Conservation (phyloP, 164 flowering plant species). For the Tinospora cordifolia region DNA sequence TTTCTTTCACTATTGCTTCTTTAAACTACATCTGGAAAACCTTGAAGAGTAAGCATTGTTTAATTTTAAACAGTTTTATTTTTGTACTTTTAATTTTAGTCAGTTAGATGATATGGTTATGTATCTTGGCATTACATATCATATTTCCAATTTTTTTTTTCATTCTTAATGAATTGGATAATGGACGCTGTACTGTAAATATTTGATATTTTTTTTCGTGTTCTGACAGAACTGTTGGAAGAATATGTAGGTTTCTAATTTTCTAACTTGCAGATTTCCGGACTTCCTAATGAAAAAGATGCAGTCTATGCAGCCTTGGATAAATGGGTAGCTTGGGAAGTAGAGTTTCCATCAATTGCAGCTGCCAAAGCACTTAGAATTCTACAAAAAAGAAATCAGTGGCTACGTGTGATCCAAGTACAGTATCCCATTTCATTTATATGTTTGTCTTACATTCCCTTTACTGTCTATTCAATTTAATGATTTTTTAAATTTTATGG, state of each 20-base stretch:
- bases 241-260: not conserved
- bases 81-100: not conserved
- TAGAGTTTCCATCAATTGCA: conserved; percentile 83
- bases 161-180: not conserved
- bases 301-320: conserved; percentile 78
- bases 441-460: too few species aligned
- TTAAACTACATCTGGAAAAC: too few species aligned
- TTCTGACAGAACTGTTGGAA: not conserved
- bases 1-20: too few species aligned
- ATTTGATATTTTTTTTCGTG: not conserved
- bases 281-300: conserved; percentile 77
- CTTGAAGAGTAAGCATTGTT: too few species aligned
- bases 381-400: conserved; percentile 57
- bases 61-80: too few species aligned
- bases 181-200: not conserved
- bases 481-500: too few species aligned
- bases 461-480: too few species aligned
- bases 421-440: conserved; percentile 3
- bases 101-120: not conserved
- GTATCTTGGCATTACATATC: not conserved
- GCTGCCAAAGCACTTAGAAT: conserved; percentile 78
- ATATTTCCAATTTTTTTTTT: not conserved
- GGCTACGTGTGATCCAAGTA: conserved; percentile 79
- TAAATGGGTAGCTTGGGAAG: conserved; percentile 92
- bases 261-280: conserved; percentile 49